Evolutionary conservation across 495 filamentous ascomycete genomes (phyloP).

Genomic region (Saxophila tyrrhenica): DNA sequence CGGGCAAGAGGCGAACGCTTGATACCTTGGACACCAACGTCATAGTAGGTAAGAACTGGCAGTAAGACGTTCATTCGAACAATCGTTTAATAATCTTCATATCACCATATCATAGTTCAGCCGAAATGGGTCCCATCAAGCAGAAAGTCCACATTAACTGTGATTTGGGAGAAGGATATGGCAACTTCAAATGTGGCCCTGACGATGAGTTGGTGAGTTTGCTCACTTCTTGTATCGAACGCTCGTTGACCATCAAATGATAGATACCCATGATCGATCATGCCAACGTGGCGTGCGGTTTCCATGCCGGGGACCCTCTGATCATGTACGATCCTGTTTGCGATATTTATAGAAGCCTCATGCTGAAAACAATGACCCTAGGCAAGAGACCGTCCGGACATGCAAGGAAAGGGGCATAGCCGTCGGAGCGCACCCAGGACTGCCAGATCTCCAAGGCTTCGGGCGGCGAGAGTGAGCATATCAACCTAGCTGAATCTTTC

Average conservation of each 20-base stretch:
- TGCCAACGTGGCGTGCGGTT: constrained; percentile 54
- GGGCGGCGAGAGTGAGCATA: constrained; percentile 34
- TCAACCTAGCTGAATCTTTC: neutral
- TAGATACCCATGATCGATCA: constrained; percentile 38
- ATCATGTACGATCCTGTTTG: constrained; percentile 43
- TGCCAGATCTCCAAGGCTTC: constrained; percentile 53
- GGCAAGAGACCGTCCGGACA: constrained; percentile 39
- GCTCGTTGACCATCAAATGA: neutral
- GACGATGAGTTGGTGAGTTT: constrained; percentile 46
- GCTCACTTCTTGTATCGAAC: neutral
- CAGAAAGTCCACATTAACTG: constrained; percentile 42
- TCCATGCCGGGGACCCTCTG: constrained; percentile 48
- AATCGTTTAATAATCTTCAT: neutral
- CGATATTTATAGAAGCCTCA: neutral
- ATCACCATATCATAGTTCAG: no score
- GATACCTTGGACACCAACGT: neutral
- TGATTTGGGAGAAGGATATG: constrained; percentile 42
- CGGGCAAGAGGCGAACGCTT: neutral
- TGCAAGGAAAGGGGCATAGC: constrained; percentile 44
- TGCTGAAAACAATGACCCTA: neutral
- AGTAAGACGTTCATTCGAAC: neutral
- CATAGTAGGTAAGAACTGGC: neutral
- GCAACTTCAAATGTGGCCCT: constrained; percentile 39
- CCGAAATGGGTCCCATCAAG: constrained; percentile 34
- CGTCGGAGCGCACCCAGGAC: constrained; percentile 49